Conservation (phyloP, 495 filamentous ascomycete genomes). For the Neurospora sp. region DNA sequence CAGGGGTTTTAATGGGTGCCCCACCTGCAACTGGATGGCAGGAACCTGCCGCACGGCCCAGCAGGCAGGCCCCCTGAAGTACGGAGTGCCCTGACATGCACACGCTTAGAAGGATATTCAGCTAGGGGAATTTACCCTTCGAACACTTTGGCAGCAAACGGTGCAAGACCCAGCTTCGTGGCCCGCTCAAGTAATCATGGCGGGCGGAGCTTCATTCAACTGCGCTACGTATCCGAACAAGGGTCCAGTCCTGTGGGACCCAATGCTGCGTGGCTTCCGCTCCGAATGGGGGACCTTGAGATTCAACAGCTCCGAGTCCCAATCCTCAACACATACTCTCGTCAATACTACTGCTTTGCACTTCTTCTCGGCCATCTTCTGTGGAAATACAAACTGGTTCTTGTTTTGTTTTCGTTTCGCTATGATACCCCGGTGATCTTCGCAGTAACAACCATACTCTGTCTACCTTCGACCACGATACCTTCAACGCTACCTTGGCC, state of each 20-base stretch:
- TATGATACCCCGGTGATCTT: slow-evolving; percentile 27
- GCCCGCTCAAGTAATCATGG: background rate
- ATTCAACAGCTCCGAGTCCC: background rate
- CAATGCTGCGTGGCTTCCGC: background rate
- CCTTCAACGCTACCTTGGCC: background rate
- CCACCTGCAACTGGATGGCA: slow-evolving; percentile 1
- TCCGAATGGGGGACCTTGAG: background rate
- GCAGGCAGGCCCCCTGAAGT: background rate
- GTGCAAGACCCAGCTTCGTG: background rate
- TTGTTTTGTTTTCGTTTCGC: slow-evolving; percentile 5
- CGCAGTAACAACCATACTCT: background rate
- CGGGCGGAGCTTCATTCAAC: background rate
- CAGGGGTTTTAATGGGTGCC: slow-evolving; percentile 22
- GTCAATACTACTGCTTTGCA: background rate
- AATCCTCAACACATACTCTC: background rate
- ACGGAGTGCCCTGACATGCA: background rate
- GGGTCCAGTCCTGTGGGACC: background rate
- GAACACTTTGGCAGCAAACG: background rate
- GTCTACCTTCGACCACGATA: background rate
- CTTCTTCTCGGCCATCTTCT: background rate
- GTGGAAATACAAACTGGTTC: slow-evolving; percentile 2
- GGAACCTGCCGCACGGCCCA: background rate
- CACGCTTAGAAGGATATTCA: background rate
- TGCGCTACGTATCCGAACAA: background rate
- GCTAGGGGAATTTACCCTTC: background rate